These are phyloP conservation scores for Stagonosporopsis vannaccii DNA, from an alignment of 2,329 filamentous ascomycete genomes.

Conservation along the genomic window DNA sequence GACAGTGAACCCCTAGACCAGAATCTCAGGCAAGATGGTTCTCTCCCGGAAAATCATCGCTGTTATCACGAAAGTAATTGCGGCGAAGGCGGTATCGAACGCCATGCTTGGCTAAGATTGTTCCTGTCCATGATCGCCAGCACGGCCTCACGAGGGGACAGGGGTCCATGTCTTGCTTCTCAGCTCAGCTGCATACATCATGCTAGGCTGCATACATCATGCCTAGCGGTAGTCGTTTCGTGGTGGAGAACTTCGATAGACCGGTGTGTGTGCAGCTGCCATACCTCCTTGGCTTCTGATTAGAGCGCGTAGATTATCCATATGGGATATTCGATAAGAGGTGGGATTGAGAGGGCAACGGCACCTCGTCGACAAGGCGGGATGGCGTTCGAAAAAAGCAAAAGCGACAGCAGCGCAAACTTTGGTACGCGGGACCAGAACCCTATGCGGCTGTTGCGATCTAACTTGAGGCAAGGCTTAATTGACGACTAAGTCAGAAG, in stretches of 20 bases:
- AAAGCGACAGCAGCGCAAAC: constrained; percentile 5
- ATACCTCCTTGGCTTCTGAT: not conserved
- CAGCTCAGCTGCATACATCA: constrained; percentile 1
- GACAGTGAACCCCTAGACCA: not conserved
- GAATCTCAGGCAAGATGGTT: not conserved
- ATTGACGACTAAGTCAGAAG: not conserved
- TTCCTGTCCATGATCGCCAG: constrained; percentile 7
- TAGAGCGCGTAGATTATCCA: not conserved
- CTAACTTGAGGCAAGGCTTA: not conserved
- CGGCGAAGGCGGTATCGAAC: constrained; percentile 1
- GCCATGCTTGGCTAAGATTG: constrained; percentile 1
- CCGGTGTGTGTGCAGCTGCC: not conserved
- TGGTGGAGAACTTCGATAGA: constrained; percentile 7
- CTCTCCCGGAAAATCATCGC: constrained; percentile 1
- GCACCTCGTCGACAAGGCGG: not conserved
- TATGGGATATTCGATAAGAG: not conserved
- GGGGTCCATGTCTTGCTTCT: constrained; percentile 1
- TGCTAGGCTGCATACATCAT: not conserved
- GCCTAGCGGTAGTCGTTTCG: not conserved
- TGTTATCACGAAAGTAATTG: not conserved
- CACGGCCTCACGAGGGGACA: constrained; percentile 3
- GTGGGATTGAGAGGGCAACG: constrained; percentile 3
- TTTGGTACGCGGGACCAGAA: not conserved
- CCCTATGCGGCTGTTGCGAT: not conserved
- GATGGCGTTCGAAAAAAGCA: constrained; percentile 9